Base-by-base conservation (phyloP, 202 grass and related monocot species). In the Cymbopogon flexuosus region DNA sequence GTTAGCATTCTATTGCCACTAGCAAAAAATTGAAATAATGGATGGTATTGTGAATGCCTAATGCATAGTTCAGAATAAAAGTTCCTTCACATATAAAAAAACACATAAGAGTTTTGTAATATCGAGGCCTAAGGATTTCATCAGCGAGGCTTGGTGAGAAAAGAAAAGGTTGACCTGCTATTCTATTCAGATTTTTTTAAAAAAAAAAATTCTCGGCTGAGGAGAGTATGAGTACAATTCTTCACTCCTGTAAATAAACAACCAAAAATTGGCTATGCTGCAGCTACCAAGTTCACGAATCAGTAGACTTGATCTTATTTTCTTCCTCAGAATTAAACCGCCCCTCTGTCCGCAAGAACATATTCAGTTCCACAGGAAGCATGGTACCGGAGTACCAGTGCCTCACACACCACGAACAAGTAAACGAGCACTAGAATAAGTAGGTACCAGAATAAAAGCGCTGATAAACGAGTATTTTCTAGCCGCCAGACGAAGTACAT, bases 121-220 rank as follows among this genome's bases (percentile, higher is more conserved):
- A 47, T 37, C 5, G 19, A 9, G 63, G 10, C 31, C 43, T 54
- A 19, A 40, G 15, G 77, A 78, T 34, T 34, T 76, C 37, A 31
- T 57, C 31, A 62, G 8, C 4, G 5, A 54, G 58, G 27, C 27
- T 27, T 27, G 43, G 42, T 39, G 15, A 1, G 3, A 80, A 16
- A 16, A 14, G 11, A 77, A 80, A 68, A 65, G 19, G 19, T 58
- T 65, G 27, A 72, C 35, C 56, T 35, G 5, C 16, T 5, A 85
- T 76, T 77, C 46, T 5, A 85, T 76, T 77, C 46, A 56, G 31
- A 39, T 56, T 49, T 27, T 56, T 49, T 27, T 27, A 27, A 27
- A 27, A 1, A 14, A 75, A 19, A 75, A 56, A 82, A n/a, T n/a
- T n/a, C n/a, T n/a, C n/a, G n/a, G n/a, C n/a, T n/a, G n/a, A n/a